Evolutionary conservation across 202 grass and related monocot species (phyloP).

Genomic region (Carex sylvatica): DNA sequence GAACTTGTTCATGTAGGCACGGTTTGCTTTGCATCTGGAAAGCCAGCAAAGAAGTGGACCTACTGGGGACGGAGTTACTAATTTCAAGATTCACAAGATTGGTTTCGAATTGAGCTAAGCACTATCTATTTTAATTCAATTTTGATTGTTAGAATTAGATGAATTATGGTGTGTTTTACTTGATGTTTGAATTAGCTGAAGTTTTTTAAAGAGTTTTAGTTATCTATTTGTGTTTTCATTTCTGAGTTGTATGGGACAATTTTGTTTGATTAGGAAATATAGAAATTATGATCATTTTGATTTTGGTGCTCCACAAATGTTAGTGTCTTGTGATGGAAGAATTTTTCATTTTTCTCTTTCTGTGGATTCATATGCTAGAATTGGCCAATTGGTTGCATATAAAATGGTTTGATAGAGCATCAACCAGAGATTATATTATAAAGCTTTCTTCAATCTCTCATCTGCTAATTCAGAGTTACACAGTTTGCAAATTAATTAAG

Average conservation of each 20-base stretch:
- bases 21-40: slow-evolving; percentile 88
- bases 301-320: neutral
- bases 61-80: slow-evolving; percentile 90
- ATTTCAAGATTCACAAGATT: neutral
- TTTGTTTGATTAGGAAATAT: neutral
- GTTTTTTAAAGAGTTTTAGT: neutral
- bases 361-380: neutral
- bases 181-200: neutral
- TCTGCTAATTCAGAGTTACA: no score
- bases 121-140: slow-evolving; percentile 2
- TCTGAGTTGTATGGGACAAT: neutral
- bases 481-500: no score
- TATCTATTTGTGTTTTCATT: neutral
- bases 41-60: slow-evolving; percentile 79
- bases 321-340: neutral
- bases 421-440: no score
- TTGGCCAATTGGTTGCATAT: no score
- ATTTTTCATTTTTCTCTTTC: neutral
- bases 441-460: no score
- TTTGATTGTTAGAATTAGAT: slow-evolving; percentile 9
- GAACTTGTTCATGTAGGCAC: slow-evolving; percentile 48
- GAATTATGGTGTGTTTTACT: slow-evolving; percentile 1
- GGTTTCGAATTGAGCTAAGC: neutral
- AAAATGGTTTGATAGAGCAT: no score
- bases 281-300: neutral